A percentile compares a stretch with the other conserved stretches of the same genome.
Evolutionary conservation across 2,329 filamentous ascomycete genomes (phyloP).

Genomic region (Microdochium trichocladiopsis): DNA sequence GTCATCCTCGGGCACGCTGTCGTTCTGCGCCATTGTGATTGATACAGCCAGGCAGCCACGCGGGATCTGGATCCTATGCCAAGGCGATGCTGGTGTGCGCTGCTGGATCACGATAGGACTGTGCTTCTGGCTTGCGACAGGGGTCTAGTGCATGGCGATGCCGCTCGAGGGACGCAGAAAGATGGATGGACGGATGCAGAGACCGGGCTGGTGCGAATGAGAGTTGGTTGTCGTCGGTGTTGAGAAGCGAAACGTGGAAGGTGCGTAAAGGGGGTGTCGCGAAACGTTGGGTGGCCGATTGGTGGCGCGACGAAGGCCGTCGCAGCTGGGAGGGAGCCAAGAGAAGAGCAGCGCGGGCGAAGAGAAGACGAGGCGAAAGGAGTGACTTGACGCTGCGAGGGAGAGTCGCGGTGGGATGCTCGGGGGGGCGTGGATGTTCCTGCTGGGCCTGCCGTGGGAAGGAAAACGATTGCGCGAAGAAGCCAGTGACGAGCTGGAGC

Average conservation of each 20-base stretch:
- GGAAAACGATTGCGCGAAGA: too few relatives aligned
- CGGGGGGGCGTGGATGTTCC: neutral
- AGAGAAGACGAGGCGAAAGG: neutral
- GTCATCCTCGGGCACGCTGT: constrained; percentile 27
- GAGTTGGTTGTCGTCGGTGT: too few relatives aligned
- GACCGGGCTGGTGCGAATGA: too few relatives aligned
- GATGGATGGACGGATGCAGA: neutral
- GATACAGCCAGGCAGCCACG: neutral
- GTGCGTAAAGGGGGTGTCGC: neutral
- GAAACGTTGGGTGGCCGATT: neutral
- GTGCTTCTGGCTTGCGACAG: neutral
- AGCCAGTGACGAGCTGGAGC: too few relatives aligned
- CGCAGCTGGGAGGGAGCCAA: too few relatives aligned
- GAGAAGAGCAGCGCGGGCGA: neutral
- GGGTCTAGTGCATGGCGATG: neutral
- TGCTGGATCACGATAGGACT: neutral
- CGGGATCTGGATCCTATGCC: neutral
- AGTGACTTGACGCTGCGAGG: neutral
- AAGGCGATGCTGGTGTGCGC: neutral
- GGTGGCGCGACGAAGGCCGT: too few relatives aligned
- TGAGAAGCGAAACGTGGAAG: neutral
- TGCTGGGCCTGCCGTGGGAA: too few relatives aligned
- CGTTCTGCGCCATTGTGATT: neutral
- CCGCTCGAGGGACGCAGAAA: too few relatives aligned
- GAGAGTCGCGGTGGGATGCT: neutral